phyloP scores from a whole-genome alignment of 805 yeast species.

The Candida argentea region DNA sequence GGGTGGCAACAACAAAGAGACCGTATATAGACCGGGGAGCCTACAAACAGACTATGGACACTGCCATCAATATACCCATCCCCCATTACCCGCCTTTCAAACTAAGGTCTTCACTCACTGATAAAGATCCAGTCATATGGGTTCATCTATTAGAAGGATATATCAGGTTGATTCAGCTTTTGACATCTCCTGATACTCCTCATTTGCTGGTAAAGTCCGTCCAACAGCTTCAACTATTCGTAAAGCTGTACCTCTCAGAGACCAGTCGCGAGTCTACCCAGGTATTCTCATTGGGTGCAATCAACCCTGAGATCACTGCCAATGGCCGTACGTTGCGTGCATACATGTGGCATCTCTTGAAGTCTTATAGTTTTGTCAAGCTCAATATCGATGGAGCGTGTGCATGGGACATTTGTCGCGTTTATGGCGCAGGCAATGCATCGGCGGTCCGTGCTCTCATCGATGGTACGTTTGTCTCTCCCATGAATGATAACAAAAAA shows the following conservation, averaged over 20 bases:
- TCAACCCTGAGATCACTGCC: slow-evolving; percentile 54
- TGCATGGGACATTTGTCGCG: slow-evolving; percentile 53
- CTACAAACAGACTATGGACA: neutral
- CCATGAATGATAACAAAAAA: slow-evolving; percentile 36
- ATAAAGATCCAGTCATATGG: slow-evolving; percentile 81
- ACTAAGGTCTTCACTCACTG: slow-evolving; percentile 65
- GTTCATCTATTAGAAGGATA: slow-evolving; percentile 60
- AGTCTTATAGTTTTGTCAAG: slow-evolving; percentile 42
- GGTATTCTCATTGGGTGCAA: slow-evolving; percentile 60
- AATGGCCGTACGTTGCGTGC: slow-evolving; percentile 41
- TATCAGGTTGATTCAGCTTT: slow-evolving; percentile 39
- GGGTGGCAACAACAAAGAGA: no score
- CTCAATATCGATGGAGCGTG: slow-evolving; percentile 50
- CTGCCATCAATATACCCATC: slow-evolving; percentile 36
- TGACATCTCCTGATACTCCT: slow-evolving; percentile 23
- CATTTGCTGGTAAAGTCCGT: slow-evolving; percentile 42
- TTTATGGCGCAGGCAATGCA: slow-evolving; percentile 39
- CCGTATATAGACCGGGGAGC: no score
- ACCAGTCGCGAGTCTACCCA: slow-evolving; percentile 50
- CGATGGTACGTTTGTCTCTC: slow-evolving; percentile 43
- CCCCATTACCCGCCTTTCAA: slow-evolving; percentile 69
- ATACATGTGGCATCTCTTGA: slow-evolving; percentile 41
- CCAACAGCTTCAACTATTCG: slow-evolving; percentile 48
- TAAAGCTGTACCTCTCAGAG: slow-evolving; percentile 50
- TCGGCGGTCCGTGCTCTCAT: slow-evolving; percentile 40